These are phyloP conservation scores for Geotrichum aggregatum DNA, from an alignment of 1,139 yeast genomes.

Conservation along the genomic window DNA sequence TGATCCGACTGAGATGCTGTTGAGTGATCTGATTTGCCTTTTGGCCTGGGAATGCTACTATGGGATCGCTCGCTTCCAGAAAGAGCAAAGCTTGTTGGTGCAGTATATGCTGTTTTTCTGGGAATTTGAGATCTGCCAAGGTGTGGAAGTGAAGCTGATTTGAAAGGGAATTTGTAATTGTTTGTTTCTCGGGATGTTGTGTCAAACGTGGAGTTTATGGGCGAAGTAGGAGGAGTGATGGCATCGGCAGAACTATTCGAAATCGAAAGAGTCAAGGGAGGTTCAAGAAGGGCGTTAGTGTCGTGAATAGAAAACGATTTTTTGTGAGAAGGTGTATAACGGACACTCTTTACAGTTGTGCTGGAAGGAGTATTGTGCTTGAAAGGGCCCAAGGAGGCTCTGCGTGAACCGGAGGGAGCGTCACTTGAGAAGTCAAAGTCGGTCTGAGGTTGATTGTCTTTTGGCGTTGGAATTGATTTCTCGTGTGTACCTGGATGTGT, in stretches of 20 bases:
- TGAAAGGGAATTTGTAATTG: background rate
- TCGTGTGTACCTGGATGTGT: background rate
- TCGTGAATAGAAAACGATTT: constrained; percentile 16
- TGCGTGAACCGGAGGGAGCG: constrained; percentile 5
- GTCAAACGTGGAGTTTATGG: background rate
- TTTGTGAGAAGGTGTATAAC: constrained; percentile 11
- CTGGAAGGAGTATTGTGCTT: constrained; percentile 1
- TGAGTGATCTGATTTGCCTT: background rate
- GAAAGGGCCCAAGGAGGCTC: background rate
- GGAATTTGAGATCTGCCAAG: background rate
- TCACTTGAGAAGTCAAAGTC: constrained; percentile 10
- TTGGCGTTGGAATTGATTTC: background rate
- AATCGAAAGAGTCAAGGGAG: background rate
- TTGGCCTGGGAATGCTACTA: constrained; percentile 3
- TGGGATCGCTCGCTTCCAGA: background rate
- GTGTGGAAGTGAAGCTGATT: constrained; percentile 3
- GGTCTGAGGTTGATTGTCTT: background rate
- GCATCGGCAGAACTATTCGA: background rate
- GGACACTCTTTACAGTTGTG: constrained; percentile 1
- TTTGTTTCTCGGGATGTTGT: background rate
- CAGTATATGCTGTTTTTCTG: background rate
- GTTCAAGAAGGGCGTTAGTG: background rate
- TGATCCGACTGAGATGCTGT: background rate
- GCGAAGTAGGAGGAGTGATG: constrained; percentile 9
- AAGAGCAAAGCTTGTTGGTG: background rate